Evolutionary conservation across 2,329 filamentous ascomycete species (phyloP), one percentile per base, ranked within the genome.

Genomic region (Fusarium coicis): DNA sequence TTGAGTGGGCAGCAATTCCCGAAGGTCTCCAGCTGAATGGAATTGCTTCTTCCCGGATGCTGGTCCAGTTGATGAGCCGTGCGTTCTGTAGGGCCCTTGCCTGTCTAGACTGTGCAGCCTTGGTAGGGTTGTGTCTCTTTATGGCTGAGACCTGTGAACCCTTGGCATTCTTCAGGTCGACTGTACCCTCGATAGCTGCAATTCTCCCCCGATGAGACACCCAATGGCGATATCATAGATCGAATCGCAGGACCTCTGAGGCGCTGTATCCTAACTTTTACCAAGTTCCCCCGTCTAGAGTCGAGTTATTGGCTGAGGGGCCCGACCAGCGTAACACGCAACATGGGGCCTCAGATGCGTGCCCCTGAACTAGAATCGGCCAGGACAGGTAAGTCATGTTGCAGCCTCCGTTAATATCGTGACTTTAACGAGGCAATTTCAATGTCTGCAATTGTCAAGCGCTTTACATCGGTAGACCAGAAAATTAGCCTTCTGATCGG

Each of bases 361-460:
- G 66, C 73, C 73, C 73, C 73, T 75, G 73, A 75, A 42, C 70
- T 75, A 75, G 59, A 67, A 60, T 62, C 54, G 55, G 49, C 32
- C 53, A 40, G 26, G 50, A 21, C n/a, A 60, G 42, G 42, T 26
- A 60, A 59, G 47, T 59, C 34, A 34, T 60, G 36, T 59, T 46
- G 30, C 43, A 47, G 9, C 10, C 32, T 57, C 55, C 32, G 32
- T 57, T 43, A 52, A 53, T 68, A 40, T 49, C 46, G 58, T 65
- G 49, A 74, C 37, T 49, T 68, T 47, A 42, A 64, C 57, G 44
- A 54, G 36, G 59, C 44, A 73, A 74, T 73, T 71, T 73, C 62
- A 64, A 32, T 28, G 30, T 57, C 44, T 66, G 66, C 40, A 36
- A 43, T 56, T 61, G 37, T 52, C 34, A 42, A 55, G 58, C 71